phyloP scores from a whole-genome alignment of 352 stramenopile species.

The Pythium angustatum region DNA sequence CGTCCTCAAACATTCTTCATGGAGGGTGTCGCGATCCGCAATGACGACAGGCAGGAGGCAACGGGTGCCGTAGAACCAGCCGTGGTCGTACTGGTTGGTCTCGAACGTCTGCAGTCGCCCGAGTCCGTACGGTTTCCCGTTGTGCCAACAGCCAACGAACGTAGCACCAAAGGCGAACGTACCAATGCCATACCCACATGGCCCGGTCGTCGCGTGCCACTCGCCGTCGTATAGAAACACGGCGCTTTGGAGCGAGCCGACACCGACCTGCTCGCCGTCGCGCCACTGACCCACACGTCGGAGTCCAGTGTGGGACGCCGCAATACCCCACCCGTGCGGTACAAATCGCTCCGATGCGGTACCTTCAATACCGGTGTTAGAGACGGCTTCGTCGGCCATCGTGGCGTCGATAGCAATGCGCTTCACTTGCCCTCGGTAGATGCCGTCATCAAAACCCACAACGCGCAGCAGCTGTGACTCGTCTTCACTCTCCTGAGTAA shows the following conservation, averaged over 20 bases:
- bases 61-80: slow-evolving; percentile 51
- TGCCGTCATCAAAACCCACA: slow-evolving; percentile 27
- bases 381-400: too few relatives aligned
- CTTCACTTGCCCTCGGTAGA: slow-evolving; percentile 27
- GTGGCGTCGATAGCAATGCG: not conserved
- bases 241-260: slow-evolving; percentile 42
- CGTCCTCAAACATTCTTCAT: not conserved
- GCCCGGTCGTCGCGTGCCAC: slow-evolving; percentile 21
- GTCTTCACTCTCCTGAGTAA: not conserved
- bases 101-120: slow-evolving; percentile 32
- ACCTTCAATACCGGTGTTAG: too few relatives aligned
- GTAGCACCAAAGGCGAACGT: slow-evolving; percentile 42
- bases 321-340: slow-evolving; percentile 47
- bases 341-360: slow-evolving; percentile 5
- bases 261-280: slow-evolving; percentile 35
- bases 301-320: slow-evolving; percentile 33
- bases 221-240: slow-evolving; percentile 51
- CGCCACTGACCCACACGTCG: slow-evolving; percentile 42
- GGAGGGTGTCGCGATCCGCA: not conserved
- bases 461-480: not conserved
- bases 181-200: slow-evolving; percentile 44
- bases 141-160: slow-evolving; percentile 44
- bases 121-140: slow-evolving; percentile 39
- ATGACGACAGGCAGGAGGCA: slow-evolving; percentile 32
- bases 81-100: slow-evolving; percentile 15